Percentiles rank a stretch among this genome's conserved stretches.
Evolutionary conservation across 163 green algal genomes (phyloP).

Genomic region (Prototheca stagnorum): DNA sequence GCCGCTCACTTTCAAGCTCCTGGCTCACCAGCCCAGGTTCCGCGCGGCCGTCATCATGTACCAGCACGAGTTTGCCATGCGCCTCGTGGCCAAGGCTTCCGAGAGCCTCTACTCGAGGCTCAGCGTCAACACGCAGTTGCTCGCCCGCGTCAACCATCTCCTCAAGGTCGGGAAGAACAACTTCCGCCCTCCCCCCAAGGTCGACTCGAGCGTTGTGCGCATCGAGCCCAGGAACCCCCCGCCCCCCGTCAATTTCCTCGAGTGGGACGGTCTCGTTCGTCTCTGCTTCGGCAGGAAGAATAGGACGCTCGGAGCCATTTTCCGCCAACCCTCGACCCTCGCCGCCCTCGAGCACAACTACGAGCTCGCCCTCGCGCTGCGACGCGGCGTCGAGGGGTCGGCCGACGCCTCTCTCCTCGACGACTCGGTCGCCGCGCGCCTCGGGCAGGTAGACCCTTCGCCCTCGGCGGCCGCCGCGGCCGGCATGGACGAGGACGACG

Average conservation of each 20-base stretch:
- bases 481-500: not conserved
- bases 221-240: conserved; percentile 91
- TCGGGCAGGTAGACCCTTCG: too few relatives aligned
- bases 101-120: conserved; percentile 71
- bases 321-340: conserved; percentile 46
- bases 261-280: conserved; percentile 95
- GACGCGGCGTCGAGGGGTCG: not conserved
- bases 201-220: conserved; percentile 90
- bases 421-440: not conserved
- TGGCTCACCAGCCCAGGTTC: conserved; percentile 69
- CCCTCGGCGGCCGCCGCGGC: not conserved
- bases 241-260: conserved; percentile 84
- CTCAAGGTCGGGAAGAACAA: conserved; percentile 85
- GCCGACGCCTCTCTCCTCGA: not conserved
- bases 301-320: conserved; percentile 90
- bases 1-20: conserved; percentile 95
- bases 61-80: conserved; percentile 98
- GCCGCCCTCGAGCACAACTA: conserved; percentile 62
- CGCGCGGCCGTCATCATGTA: conserved; percentile 95
- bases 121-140: conserved; percentile 88
- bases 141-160: conserved; percentile 68
- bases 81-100: conserved; percentile 78
- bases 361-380: conserved; percentile 14
- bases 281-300: conserved; percentile 96
- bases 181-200: conserved; percentile 83